Evolutionary conservation across 2,329 filamentous ascomycete genomes (phyloP), one percentile per base, ranked within the genome.

Genomic region (Colletotrichum tamarilloi): DNA sequence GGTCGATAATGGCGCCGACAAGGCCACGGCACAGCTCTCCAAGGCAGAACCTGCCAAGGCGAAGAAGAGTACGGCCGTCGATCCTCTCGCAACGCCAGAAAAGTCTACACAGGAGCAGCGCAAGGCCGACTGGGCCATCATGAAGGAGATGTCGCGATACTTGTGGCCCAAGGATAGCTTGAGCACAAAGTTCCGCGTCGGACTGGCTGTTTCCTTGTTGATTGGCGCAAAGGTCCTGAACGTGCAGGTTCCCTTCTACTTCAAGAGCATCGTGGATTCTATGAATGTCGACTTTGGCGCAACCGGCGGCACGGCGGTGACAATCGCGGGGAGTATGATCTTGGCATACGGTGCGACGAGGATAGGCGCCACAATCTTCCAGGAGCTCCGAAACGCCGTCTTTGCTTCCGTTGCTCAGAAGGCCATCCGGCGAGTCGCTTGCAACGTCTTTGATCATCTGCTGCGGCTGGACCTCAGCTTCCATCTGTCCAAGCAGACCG

Each of bases 201-300:
- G 93, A 12, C 85, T 97, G 60, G 95, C 96, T n/a, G 89, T 99
- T 4, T 91, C 89, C 8, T 85, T 99, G 75, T 88, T 99, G 49
- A 85, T 99, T 26, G 94, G 95, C 72, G 95, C 95, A 80, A 99
- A 99, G 88, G 91, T 97, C 62, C 87, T 99, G 79, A 99, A 98
- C 82, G 97, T 99, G 19, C 95, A 99, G 85, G 95, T 99, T 59
- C 97, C 97, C 0, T 99, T 99, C 81, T 99, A 98, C 87, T 99
- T 99, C 87, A 98, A 98, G 87, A 95, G 87, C 82, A 98, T 99
- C 76, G 94, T 99, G 55, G 97, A 99, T 82, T 92, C 94, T 24
- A 98, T 99, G 95, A 99, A 99, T 82, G 90, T 99, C 77, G 97
- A 99, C 82, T 92, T 98, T 80, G 89, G 91, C n/a, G 89, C 93